A percentile compares a stretch with the other conserved stretches of the same genome.
phyloP scores from a whole-genome alignment of 495 filamentous ascomycete genomes.

The Lindgomyces ingoldianus region DNA sequence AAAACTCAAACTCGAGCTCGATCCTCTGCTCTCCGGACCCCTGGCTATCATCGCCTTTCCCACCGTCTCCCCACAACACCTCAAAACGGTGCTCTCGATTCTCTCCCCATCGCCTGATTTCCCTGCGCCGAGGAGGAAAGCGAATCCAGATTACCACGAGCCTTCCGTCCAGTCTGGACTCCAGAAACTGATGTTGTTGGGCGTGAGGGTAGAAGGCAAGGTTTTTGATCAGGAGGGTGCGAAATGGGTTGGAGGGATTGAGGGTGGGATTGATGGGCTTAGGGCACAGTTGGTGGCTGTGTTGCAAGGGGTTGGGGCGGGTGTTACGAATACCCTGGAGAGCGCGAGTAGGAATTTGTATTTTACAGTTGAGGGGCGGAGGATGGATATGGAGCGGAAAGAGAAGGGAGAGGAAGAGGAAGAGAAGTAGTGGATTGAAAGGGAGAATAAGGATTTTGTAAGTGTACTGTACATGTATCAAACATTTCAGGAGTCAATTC shows the following conservation, averaged over 20 bases:
- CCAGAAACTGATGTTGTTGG: constrained; percentile 82
- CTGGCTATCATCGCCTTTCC: constrained; percentile 80
- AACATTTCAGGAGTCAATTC: constrained; percentile 5
- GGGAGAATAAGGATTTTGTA: constrained; percentile 22
- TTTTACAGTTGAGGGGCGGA: constrained; percentile 77
- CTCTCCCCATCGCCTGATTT: constrained; percentile 73
- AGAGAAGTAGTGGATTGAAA: constrained; percentile 1
- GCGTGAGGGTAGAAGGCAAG: constrained; percentile 76
- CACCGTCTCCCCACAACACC: constrained; percentile 73
- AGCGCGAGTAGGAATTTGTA: constrained; percentile 76
- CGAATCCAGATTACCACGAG: constrained; percentile 79
- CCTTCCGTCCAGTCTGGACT: constrained; percentile 71
- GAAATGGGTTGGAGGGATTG: constrained; percentile 82
- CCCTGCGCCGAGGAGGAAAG: constrained; percentile 70
- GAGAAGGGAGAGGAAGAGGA: constrained; percentile 49
- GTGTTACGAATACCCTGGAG: constrained; percentile 72
- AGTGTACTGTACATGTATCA: constrained; percentile 22
- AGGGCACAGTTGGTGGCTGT: constrained; percentile 77
- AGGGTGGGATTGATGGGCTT: constrained; percentile 77
- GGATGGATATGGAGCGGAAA: constrained; percentile 76
- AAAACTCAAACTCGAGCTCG: constrained; percentile 58
- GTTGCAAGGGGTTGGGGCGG: constrained; percentile 72
- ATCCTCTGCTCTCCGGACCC: constrained; percentile 78
- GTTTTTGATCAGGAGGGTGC: constrained; percentile 79
- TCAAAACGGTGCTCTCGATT: constrained; percentile 74